These are phyloP conservation scores for Porphyrellus sp. DNA, from an alignment of 1,284 basidiomycete genomes.

Conservation along the genomic window DNA sequence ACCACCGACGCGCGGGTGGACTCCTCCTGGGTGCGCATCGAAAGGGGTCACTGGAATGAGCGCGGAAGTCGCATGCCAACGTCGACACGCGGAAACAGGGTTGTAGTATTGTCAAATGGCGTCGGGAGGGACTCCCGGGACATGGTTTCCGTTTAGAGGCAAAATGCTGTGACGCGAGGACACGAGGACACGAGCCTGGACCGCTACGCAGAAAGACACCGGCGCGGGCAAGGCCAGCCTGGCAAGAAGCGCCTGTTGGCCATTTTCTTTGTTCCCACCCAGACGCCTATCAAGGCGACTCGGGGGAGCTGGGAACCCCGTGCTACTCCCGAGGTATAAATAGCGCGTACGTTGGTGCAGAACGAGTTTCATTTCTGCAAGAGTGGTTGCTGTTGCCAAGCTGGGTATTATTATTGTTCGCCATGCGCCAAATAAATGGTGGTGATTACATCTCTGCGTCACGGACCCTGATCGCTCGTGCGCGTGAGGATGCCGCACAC, in stretches of 20 bases:
- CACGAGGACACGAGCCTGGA: conserved; percentile 23
- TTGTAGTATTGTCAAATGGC: conserved; percentile 19
- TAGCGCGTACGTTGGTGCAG: not conserved
- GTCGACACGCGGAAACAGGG: conserved; percentile 26
- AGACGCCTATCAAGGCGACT: not conserved
- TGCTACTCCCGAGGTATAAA: conserved; percentile 3
- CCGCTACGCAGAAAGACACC: not conserved
- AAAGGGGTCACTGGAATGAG: conserved; percentile 6
- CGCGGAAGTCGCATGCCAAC: conserved; percentile 21
- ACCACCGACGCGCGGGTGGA: not conserved
- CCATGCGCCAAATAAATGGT: not conserved
- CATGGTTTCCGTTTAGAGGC: conserved; percentile 13
- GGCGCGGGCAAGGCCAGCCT: not conserved
- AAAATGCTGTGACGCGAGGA: conserved; percentile 21
- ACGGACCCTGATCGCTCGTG: conserved; percentile 25
- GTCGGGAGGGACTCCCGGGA: conserved; percentile 14
- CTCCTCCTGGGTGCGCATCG: not conserved
- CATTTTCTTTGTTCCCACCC: not conserved
- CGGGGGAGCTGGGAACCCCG: not conserved
- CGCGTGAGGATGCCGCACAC: conserved; percentile 8
- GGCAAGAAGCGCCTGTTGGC: not conserved
- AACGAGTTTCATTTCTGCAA: not conserved
- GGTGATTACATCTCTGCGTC: conserved; percentile 3
- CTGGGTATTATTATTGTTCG: not conserved
- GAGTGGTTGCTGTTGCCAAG: not conserved